Percentiles rank a stretch among this genome's conserved stretches.
These are phyloP conservation scores for Serpula lacrymans DNA, from an alignment of 768 basidiomycete species.

Conservation along the genomic window DNA sequence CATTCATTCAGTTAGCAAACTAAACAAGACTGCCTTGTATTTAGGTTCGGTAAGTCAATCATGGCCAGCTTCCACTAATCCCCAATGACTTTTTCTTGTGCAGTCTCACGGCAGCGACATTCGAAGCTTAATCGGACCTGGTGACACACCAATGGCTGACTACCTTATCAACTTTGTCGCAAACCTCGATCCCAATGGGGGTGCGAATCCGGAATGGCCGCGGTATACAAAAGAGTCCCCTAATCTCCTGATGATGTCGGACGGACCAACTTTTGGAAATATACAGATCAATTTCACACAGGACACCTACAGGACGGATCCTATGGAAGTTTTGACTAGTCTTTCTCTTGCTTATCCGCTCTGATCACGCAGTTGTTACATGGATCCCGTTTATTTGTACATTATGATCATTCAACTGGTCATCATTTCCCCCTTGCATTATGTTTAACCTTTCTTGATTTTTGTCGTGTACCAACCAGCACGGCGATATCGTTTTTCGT, in stretches of 20 bases:
- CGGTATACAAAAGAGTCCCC: constrained; percentile 12
- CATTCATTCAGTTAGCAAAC: constrained; percentile 3
- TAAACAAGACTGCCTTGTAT: not conserved
- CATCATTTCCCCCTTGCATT: no score
- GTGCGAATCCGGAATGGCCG: constrained; percentile 17
- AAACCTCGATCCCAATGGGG: constrained; percentile 20
- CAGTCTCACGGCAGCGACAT: constrained; percentile 7
- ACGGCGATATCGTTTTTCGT: no score
- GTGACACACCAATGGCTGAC: constrained; percentile 24
- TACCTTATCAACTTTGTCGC: constrained; percentile 23
- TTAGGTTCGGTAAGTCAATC: constrained; percentile 5
- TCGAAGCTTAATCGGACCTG: not conserved
- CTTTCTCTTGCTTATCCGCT: not conserved
- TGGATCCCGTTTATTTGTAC: no score
- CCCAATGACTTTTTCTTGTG: not conserved
- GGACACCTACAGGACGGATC: constrained; percentile 19
- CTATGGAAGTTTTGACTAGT: constrained; percentile 20
- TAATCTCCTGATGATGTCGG: constrained; percentile 17
- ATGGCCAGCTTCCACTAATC: not conserved
- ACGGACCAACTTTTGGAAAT: constrained; percentile 9
- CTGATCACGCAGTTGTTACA: no score
- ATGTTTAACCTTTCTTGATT: no score
- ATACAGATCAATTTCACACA: no score
- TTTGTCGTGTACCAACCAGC: no score
- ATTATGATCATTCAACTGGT: no score